These are phyloP conservation scores for Astrothelium macrocarpum DNA, from an alignment of 495 filamentous ascomycete genomes.

Conservation along the genomic window DNA sequence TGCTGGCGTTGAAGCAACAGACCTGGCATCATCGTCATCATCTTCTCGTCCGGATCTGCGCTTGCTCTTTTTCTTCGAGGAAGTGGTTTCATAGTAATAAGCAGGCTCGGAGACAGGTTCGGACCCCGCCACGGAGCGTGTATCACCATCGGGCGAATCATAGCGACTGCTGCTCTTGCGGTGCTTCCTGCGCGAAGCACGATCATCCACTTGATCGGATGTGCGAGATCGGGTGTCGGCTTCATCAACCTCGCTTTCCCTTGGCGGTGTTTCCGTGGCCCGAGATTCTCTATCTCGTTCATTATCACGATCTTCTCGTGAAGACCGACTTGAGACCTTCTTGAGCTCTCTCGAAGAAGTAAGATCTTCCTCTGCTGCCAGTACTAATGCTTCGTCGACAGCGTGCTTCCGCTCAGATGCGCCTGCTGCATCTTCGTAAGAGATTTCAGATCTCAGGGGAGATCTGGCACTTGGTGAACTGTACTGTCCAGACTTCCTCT, in stretches of 20 bases:
- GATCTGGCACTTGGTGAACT: conserved; percentile 25
- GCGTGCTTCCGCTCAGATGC: neutral
- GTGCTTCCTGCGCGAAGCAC: neutral
- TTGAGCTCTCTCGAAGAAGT: conserved; percentile 1
- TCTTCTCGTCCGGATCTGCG: conserved; percentile 11
- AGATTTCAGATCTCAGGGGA: conserved; percentile 27
- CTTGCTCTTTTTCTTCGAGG: conserved; percentile 23
- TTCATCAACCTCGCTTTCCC: neutral
- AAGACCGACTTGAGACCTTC: neutral
- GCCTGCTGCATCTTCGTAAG: conserved; percentile 26
- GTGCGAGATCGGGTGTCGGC: conserved; percentile 2
- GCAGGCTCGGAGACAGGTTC: conserved; percentile 22
- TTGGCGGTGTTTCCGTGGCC: neutral
- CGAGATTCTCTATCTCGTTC: neutral
- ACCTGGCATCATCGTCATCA: conserved; percentile 28
- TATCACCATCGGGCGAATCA: conserved; percentile 1
- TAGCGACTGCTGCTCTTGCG: conserved; percentile 11
- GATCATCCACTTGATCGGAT: neutral
- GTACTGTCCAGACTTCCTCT: conserved; percentile 25
- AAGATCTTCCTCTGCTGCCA: neutral
- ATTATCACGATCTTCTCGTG: neutral
- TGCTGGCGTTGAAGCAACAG: conserved; percentile 24
- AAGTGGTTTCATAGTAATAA: conserved; percentile 19
- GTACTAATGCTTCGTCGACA: conserved; percentile 1
- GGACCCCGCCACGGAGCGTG: conserved; percentile 22